Conservation (phyloP, 192 early-diverging fungal genomes). For the Haplosporangium gracile region DNA sequence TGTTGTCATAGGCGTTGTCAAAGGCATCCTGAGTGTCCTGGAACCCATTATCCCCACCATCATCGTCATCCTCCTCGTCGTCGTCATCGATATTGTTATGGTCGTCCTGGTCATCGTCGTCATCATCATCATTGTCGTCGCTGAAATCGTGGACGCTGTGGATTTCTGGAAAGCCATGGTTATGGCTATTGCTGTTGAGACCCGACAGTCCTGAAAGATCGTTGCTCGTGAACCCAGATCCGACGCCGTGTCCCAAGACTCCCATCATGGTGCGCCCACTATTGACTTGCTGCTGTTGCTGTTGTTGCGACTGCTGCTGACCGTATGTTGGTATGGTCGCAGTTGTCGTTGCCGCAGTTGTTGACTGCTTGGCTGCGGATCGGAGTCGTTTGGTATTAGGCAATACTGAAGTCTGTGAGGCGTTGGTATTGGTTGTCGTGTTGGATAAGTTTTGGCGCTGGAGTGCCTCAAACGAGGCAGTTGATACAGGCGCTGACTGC, state of each 20-base stretch:
- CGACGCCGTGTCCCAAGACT: constrained; percentile 1
- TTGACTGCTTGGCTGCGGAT: background rate
- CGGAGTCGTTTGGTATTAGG: background rate
- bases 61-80: constrained; percentile 10
- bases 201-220: constrained; percentile 9
- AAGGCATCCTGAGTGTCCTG: constrained; percentile 12
- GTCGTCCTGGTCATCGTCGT: background rate
- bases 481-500: background rate
- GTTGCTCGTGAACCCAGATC: constrained; percentile 16
- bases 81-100: constrained; percentile 13
- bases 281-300: background rate
- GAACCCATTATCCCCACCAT: background rate
- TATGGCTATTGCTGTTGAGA: background rate
- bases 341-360: background rate
- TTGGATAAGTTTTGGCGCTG: constrained; percentile 1
- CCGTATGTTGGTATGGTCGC: background rate
- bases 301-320: background rate
- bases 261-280: constrained; percentile 8
- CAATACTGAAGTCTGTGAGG: background rate
- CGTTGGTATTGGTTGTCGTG: background rate
- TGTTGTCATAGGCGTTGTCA: constrained; percentile 18
- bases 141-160: background rate
- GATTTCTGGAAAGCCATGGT: background rate
- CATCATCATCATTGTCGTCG: background rate
- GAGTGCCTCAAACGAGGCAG: constrained; percentile 4